phyloP scores from a whole-genome alignment of 768 basidiomycete genomes.

The Tylopilus cervinicoccineus region DNA sequence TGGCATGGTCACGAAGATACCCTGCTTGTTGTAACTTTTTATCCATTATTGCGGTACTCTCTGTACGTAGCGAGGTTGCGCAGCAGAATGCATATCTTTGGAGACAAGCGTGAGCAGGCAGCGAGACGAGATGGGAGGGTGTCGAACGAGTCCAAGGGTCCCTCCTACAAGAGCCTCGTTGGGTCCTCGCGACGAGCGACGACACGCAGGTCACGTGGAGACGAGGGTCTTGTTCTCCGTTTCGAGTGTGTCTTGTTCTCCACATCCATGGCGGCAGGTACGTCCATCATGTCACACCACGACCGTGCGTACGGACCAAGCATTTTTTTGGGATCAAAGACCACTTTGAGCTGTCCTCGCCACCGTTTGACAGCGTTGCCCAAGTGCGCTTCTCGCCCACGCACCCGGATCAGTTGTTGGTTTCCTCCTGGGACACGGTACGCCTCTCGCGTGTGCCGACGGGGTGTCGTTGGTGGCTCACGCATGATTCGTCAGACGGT shows the following conservation, averaged over 20 bases:
- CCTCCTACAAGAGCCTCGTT: no score
- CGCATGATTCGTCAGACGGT: constrained; percentile 46
- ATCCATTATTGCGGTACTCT: constrained; percentile 23
- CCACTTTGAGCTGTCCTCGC: constrained; percentile 49
- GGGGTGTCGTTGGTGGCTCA: constrained; percentile 26
- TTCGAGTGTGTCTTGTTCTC: neutral
- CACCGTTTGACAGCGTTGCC: constrained; percentile 85
- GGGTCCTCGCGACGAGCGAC: constrained; percentile 6
- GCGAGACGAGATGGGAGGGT: neutral
- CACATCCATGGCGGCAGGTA: constrained; percentile 17
- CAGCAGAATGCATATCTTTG: constrained; percentile 36
- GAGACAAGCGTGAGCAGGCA: no score
- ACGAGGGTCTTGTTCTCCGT: neutral
- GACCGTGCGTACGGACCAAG: neutral
- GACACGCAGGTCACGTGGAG: constrained; percentile 8
- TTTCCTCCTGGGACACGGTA: constrained; percentile 88
- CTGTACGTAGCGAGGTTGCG: constrained; percentile 30
- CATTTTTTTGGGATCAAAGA: constrained; percentile 24
- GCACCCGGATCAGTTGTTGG: constrained; percentile 74
- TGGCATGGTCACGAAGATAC: constrained; percentile 33
- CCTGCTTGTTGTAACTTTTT: constrained; percentile 32
- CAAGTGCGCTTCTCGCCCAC: constrained; percentile 76
- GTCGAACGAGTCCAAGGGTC: neutral
- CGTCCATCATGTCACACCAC: neutral
- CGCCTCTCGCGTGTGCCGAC: constrained; percentile 11